These are phyloP conservation scores for Trichoderma sp. DNA, from an alignment of 2,329 filamentous ascomycete species.

Conservation along the genomic window DNA sequence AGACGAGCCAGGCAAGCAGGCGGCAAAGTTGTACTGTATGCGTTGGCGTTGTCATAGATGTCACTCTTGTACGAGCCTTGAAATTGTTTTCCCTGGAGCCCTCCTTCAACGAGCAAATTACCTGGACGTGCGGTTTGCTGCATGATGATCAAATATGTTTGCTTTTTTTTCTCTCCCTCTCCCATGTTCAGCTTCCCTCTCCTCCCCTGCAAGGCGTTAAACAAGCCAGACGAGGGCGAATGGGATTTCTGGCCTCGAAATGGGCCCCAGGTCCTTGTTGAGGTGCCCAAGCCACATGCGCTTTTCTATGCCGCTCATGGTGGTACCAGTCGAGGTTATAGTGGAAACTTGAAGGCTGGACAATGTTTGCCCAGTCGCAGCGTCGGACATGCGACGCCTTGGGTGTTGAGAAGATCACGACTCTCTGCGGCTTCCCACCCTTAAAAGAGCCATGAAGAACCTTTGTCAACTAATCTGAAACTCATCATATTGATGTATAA, in stretches of 20 bases:
- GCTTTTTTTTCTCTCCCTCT: background rate
- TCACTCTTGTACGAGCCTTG: background rate
- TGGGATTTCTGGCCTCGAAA: background rate
- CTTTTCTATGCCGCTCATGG: background rate
- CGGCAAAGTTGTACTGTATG: background rate
- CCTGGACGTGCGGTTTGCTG: background rate
- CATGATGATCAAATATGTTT: background rate
- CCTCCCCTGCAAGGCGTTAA: background rate
- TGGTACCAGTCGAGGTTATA: background rate
- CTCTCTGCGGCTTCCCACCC: background rate
- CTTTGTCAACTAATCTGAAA: background rate
- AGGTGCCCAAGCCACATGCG: constrained; percentile 4
- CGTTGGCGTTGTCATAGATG: background rate
- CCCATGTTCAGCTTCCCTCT: background rate
- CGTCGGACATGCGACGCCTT: background rate
- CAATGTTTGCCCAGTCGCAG: background rate
- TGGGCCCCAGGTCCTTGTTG: background rate
- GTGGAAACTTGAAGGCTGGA: background rate
- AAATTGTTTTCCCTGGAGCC: background rate
- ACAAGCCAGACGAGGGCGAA: background rate
- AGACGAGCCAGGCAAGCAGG: background rate
- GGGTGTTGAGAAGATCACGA: background rate
- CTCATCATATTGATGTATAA: background rate
- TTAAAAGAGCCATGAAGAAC: background rate
- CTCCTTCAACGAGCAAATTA: background rate